phyloP scores from a whole-genome alignment of 306 rosid species.

The Luffa acutangula region DNA sequence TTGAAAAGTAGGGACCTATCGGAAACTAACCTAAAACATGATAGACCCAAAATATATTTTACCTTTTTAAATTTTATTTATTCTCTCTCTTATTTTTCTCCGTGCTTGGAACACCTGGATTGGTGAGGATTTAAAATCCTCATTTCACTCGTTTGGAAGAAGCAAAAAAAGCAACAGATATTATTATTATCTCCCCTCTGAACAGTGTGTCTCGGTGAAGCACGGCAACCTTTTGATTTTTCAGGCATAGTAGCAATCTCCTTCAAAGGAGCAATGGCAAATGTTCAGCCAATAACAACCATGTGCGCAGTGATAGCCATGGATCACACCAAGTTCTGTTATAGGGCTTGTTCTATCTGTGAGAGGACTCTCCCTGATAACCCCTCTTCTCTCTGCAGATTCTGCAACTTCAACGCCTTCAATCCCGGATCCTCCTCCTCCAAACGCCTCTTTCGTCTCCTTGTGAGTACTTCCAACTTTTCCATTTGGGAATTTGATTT shows the following conservation, averaged over 20 bases:
- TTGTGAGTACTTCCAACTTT: constrained; percentile 16
- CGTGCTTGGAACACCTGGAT: too few species aligned
- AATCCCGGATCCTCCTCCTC: constrained; percentile 22
- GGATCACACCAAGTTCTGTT: constrained; percentile 32
- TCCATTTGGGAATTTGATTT: neutral
- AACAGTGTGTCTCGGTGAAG: neutral
- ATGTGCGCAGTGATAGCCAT: constrained; percentile 38
- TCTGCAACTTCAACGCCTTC: constrained; percentile 34
- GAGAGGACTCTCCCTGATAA: constrained; percentile 39
- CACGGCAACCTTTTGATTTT: neutral
- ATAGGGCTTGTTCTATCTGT: constrained; percentile 55
- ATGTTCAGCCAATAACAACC: constrained; percentile 15
- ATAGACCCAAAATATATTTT: too few species aligned
- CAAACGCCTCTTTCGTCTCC: constrained; percentile 61
- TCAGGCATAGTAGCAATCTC: neutral
- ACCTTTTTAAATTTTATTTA: too few species aligned
- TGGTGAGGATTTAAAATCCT: too few species aligned
- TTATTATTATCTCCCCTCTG: too few species aligned
- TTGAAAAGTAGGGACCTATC: too few species aligned
- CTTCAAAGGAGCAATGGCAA: constrained; percentile 17
- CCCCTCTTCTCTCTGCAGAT: constrained; percentile 28
- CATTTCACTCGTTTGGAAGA: too few species aligned
- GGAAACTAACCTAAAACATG: too few species aligned
- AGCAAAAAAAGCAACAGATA: too few species aligned
- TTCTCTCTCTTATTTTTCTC: too few species aligned